These are phyloP conservation scores for Oxytropis ochrocephala DNA, from an alignment of 306 rosid genomes.

Conservation along the genomic window DNA sequence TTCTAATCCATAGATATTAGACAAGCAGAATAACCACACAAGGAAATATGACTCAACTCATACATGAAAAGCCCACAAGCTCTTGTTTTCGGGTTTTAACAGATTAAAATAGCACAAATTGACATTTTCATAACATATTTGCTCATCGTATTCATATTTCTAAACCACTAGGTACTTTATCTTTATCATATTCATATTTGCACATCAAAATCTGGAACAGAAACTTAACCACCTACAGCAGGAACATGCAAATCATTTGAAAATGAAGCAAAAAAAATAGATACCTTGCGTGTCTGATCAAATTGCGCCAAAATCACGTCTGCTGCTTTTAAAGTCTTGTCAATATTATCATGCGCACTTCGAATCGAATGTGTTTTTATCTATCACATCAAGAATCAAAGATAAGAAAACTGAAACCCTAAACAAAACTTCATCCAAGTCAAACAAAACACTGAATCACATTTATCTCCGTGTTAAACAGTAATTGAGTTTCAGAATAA, in stretches of 20 bases:
- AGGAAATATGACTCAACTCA: background rate
- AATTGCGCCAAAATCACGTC: conserved; percentile 68
- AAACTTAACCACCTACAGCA: background rate
- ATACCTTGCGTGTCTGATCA: conserved; percentile 79
- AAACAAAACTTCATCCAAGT: background rate
- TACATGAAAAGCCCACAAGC: background rate
- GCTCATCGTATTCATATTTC: too few species aligned
- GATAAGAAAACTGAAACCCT: background rate
- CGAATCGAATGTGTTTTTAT: conserved; percentile 88
- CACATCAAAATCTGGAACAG: background rate
- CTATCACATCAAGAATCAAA: conserved; percentile 29
- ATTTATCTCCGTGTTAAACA: background rate
- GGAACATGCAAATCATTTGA: background rate
- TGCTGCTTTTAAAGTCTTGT: conserved; percentile 69
- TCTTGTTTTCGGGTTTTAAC: background rate
- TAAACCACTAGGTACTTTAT: background rate
- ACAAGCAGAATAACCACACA: background rate
- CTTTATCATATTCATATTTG: background rate
- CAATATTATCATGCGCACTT: conserved; percentile 87
- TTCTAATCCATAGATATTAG: background rate
- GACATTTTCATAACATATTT: background rate
- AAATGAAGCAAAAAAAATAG: conserved; percentile 1
- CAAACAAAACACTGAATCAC: conserved; percentile 7
- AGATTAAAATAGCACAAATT: background rate
- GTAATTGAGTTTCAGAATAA: background rate